Evolutionary conservation across 768 basidiomycete species (phyloP).

Genomic region (Rickenella mellea): DNA sequence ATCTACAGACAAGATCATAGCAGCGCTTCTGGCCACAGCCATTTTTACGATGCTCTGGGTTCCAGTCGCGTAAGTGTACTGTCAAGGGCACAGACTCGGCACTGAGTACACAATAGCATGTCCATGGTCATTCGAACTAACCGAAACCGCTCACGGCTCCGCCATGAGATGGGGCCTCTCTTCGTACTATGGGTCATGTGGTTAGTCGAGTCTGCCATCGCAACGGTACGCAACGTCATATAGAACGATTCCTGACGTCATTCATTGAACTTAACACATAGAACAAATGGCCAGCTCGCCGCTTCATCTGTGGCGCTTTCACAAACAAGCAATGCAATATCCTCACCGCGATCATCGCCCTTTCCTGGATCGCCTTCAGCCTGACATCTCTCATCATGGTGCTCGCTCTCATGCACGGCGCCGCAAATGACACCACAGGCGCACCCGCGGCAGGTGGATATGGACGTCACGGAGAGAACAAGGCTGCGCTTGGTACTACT

Average conservation of each 20-base stretch:
- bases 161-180: background rate
- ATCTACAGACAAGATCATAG: background rate
- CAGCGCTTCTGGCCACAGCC: background rate
- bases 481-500: too few species aligned
- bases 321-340: background rate
- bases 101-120: too few species aligned
- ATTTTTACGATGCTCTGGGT: background rate
- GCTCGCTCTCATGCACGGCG: background rate
- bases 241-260: too few species aligned
- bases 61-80: background rate
- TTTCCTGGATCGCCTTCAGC: background rate
- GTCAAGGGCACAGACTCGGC: background rate
- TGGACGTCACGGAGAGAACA: too few species aligned
- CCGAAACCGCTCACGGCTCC: background rate
- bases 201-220: background rate
- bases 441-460: background rate
- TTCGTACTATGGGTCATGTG: conserved; percentile 1
- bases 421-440: background rate
- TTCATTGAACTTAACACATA: too few species aligned
- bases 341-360: conserved; percentile 1
- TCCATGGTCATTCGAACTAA: too few species aligned
- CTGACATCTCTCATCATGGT: background rate
- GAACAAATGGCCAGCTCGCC: background rate
- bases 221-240: too few species aligned
- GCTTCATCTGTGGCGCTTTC: background rate